phyloP scores from a whole-genome alignment of 2,329 filamentous ascomycete genomes.

The Pestalotiopsis sp. region DNA sequence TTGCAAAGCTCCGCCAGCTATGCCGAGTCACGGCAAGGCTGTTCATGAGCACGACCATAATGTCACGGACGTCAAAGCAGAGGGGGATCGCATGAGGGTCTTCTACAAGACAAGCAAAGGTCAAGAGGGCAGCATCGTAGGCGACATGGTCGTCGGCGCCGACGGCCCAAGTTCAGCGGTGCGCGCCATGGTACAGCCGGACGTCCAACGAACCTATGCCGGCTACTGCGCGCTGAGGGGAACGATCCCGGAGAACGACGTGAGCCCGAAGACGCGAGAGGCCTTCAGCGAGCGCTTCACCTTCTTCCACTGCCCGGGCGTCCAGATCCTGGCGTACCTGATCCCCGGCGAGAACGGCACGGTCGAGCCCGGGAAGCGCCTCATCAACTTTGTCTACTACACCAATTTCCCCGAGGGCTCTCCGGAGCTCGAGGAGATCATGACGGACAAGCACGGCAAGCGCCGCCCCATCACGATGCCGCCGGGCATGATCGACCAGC shows the following conservation, averaged over 20 bases:
- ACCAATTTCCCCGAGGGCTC: conserved; percentile 39
- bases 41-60: conserved; percentile 34
- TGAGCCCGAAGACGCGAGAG: conserved; percentile 33
- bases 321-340: conserved; percentile 44
- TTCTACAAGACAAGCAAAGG: conserved; percentile 34
- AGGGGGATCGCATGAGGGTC: conserved; percentile 29
- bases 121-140: conserved; percentile 30
- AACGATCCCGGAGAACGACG: conserved; percentile 40
- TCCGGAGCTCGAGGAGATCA: conserved; percentile 32
- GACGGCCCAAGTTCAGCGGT: conserved; percentile 45
- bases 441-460: conserved; percentile 35
- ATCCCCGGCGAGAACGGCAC: conserved; percentile 42
- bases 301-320: conserved; percentile 39
- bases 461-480: conserved; percentile 39
- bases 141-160: conserved; percentile 44
- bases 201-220: conserved; percentile 33
- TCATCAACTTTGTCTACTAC: conserved; percentile 51
- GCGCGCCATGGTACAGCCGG: conserved; percentile 34
- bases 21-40: conserved; percentile 29
- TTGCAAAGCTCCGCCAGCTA: conserved; percentile 29
- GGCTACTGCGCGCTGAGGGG: conserved; percentile 47
- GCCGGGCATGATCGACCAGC: conserved; percentile 32
- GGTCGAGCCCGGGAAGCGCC: conserved; percentile 38
- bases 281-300: conserved; percentile 40
- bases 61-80: conserved; percentile 31